Evolutionary conservation across 768 basidiomycete genomes (phyloP).

Genomic region (Tremella mesenterica): DNA sequence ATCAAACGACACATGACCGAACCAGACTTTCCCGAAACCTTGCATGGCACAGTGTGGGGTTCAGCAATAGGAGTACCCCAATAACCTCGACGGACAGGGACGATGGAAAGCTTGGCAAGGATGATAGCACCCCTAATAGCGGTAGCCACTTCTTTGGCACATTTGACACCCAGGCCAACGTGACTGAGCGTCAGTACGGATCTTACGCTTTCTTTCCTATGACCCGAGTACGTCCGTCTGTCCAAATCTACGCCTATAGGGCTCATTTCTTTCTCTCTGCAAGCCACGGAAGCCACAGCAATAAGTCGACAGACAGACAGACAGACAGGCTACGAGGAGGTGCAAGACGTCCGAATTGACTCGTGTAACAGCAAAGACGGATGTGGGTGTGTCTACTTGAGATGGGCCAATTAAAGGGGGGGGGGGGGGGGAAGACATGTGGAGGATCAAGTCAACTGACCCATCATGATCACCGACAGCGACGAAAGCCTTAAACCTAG

Average conservation of each 20-base stretch:
- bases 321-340: too few species aligned
- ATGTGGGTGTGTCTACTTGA: too few species aligned
- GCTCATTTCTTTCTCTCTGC: too few species aligned
- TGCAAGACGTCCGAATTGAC: too few species aligned
- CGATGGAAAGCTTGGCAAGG: constrained; percentile 92
- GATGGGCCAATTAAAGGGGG: too few species aligned
- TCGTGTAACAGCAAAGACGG: too few species aligned
- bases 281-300: too few species aligned
- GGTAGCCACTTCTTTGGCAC: constrained; percentile 99
- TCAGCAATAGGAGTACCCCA: constrained; percentile 99
- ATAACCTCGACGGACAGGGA: constrained; percentile 97
- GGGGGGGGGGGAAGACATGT: neutral
- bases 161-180: constrained; percentile 98
- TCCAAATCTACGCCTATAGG: too few species aligned
- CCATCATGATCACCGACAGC: constrained; percentile 98
- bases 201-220: neutral
- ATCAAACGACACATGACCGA: constrained; percentile 99
- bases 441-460: constrained; percentile 10
- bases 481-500: constrained; percentile 99
- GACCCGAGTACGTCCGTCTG: neutral
- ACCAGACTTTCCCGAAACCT: constrained; percentile 96
- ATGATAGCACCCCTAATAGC: constrained; percentile 99
- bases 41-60: constrained; percentile 97
- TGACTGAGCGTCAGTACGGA: constrained; percentile 48
- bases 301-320: too few species aligned